Evolutionary conservation across 768 basidiomycete species (phyloP), one percentile per base, ranked within the genome.

Genomic region (Leccinum imitatum): DNA sequence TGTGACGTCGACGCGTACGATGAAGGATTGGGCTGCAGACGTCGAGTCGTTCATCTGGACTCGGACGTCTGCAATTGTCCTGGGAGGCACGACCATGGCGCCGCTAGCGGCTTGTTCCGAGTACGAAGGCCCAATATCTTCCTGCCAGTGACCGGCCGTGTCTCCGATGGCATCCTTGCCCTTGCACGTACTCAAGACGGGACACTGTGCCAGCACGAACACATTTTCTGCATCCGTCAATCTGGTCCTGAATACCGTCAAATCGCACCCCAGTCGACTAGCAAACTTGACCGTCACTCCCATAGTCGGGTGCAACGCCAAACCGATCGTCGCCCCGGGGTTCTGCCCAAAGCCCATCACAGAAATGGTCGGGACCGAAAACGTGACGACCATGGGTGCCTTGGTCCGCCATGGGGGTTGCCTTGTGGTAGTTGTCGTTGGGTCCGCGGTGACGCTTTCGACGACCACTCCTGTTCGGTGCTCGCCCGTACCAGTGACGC

Each of bases 351-450:
- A 65, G 31, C 58, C 48, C 46, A 71, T 56, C 23, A 71, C 39
- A 0, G 47, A 30, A 37, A 31, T 15, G 0, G 70, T 48, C 9
- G 59, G 53, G 14, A 61, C 27, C 7, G 63, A 57, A 55, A 73
- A 73, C 4, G 58, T 67, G 44, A 73, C 52, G 54, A 69, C 57
- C 41, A 71, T n/a, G 0, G 67, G 54, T 0, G 71, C 64, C 2
- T 21, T 48, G 6, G 58, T 58, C 19, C 58, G 58, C 67, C 67
- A 69, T 3, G 53, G 56, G 0, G 67, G 64, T 19, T 27, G 56
- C 35, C 35, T 25, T 6, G 27, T 33, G 41, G 15, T 8, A 9
- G 46, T 2, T 4, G 8, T 3, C 23, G 11, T 10, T 9, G 46
- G 6, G 7, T 37, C 52, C 14, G 27, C 30, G 1, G n/a, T 21